Evolutionary conservation across 345 rosid genomes (phyloP).

Genomic region (Sonneratia alba): DNA sequence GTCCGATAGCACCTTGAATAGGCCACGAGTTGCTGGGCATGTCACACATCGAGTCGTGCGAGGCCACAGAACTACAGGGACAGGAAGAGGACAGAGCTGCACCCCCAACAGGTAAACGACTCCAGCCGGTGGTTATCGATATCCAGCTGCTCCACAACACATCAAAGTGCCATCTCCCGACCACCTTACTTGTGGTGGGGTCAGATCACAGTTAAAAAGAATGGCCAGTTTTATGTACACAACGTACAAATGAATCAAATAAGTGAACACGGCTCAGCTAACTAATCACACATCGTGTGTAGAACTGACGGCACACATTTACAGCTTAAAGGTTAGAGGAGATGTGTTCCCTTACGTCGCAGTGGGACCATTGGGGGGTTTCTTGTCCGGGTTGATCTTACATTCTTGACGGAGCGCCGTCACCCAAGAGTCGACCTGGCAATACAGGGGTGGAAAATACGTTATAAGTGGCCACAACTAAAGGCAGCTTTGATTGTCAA

Average conservation of each 20-base stretch:
- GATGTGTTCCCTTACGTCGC: neutral
- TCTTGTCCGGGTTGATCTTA: slow-evolving; percentile 28
- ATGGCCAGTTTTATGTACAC: slow-evolving; percentile 1
- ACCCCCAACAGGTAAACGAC: too few species aligned
- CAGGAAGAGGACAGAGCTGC: too few species aligned
- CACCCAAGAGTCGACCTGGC: slow-evolving; percentile 75
- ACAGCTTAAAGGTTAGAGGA: slow-evolving; percentile 18
- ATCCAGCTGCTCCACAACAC: too few species aligned
- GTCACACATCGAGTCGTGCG: too few species aligned
- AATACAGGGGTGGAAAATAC: neutral
- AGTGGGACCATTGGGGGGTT: slow-evolving; percentile 30
- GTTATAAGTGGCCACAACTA: neutral
- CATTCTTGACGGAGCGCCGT: slow-evolving; percentile 38
- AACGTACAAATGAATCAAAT: neutral
- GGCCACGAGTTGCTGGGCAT: too few species aligned
- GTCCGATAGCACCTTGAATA: too few species aligned
- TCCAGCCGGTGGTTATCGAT: too few species aligned
- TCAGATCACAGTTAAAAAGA: neutral
- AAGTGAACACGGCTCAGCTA: neutral
- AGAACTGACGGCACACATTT: slow-evolving; percentile 11
- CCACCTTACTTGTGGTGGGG: too few species aligned
- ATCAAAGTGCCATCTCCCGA: too few species aligned
- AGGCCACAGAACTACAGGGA: too few species aligned
- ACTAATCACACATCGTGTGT: neutral
- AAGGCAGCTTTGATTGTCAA: neutral